Conservation (phyloP, 2,329 filamentous ascomycete species). For the Zymoseptoria crescenta region DNA sequence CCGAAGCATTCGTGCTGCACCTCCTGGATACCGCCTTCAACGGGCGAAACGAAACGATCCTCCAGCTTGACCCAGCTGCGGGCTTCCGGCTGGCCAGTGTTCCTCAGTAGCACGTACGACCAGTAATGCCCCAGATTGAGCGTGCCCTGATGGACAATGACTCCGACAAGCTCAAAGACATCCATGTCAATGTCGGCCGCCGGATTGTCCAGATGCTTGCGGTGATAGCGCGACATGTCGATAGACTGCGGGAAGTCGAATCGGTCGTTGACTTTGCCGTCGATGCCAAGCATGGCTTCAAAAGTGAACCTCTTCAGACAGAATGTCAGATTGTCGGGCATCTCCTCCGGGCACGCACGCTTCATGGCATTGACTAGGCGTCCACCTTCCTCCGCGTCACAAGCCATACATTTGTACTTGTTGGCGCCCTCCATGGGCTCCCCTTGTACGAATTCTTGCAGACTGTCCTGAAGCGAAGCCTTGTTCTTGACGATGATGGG, state of each 20-base stretch:
- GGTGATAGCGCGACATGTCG: conserved; percentile 82
- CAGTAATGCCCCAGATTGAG: conserved; percentile 96
- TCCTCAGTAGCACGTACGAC: conserved; percentile 79
- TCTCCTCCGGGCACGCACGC: conserved; percentile 74
- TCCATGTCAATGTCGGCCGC: conserved; percentile 54
- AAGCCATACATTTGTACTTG: conserved; percentile 94
- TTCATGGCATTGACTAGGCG: conserved; percentile 83
- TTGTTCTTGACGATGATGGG: conserved; percentile 97
- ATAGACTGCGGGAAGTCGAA: conserved; percentile 81
- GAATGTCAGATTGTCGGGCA: conserved; percentile 91
- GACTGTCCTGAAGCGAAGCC: conserved; percentile 69
- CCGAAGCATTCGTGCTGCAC: conserved; percentile 70
- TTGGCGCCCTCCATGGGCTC: conserved; percentile 96
- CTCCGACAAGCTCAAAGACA: conserved; percentile 85
- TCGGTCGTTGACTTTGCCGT: conserved; percentile 86
- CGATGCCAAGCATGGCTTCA: conserved; percentile 62
- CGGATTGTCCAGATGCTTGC: conserved; percentile 68
- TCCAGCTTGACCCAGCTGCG: conserved; percentile 85
- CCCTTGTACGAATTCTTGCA: conserved; percentile 91
- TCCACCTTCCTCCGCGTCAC: conserved; percentile 51
- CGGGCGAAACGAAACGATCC: conserved; percentile 70
- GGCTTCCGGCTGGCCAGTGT: conserved; percentile 40
- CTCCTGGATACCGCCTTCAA: conserved; percentile 55
- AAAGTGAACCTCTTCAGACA: conserved; percentile 87
- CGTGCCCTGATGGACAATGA: conserved; percentile 86